These are phyloP conservation scores for Artemisia tridentata DNA, from an alignment of 129 eudicot species.

Conservation along the genomic window DNA sequence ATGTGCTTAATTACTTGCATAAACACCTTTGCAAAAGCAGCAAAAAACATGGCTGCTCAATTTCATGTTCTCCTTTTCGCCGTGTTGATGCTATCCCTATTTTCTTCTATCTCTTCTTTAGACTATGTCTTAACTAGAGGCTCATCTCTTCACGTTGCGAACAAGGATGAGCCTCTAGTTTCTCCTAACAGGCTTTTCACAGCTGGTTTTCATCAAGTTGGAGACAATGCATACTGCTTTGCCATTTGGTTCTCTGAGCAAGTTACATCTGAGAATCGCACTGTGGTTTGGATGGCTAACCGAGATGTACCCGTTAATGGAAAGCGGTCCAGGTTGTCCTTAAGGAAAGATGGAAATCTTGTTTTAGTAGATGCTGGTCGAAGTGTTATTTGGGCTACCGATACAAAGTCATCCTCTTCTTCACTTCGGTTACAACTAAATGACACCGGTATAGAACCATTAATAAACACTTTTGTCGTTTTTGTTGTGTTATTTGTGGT, in stretches of 20 bases:
- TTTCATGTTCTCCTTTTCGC: slow-evolving; percentile 5
- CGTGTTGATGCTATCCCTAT: not conserved
- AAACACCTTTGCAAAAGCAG: too few species aligned
- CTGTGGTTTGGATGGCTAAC: slow-evolving; percentile 54
- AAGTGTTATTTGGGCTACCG: slow-evolving; percentile 31
- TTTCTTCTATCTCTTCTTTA: slow-evolving; percentile 4
- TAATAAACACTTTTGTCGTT: too few species aligned
- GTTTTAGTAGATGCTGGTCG: slow-evolving; percentile 34
- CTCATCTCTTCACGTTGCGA: slow-evolving; percentile 27
- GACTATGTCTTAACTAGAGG: slow-evolving; percentile 8
- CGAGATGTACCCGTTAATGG: slow-evolving; percentile 50
- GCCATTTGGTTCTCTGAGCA: slow-evolving; percentile 38
- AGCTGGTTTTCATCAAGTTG: slow-evolving; percentile 43
- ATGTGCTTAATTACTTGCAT: too few species aligned
- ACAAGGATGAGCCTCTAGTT: slow-evolving; percentile 10
- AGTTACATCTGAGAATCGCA: slow-evolving; percentile 4
- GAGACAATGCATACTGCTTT: slow-evolving; percentile 40
- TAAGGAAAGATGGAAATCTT: slow-evolving; percentile 38
- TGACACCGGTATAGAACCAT: slow-evolving; percentile 20
- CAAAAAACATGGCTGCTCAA: not conserved
- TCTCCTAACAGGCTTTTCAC: slow-evolving; percentile 33
- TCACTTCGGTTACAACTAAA: slow-evolving; percentile 13
- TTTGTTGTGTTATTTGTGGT: too few species aligned
- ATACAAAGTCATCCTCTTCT: slow-evolving; percentile 18
- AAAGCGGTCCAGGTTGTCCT: slow-evolving; percentile 22